Evolutionary conservation across 1,284 basidiomycete genomes (phyloP), one percentile per base, ranked within the genome.

Genomic region (Pascua guehoae): DNA sequence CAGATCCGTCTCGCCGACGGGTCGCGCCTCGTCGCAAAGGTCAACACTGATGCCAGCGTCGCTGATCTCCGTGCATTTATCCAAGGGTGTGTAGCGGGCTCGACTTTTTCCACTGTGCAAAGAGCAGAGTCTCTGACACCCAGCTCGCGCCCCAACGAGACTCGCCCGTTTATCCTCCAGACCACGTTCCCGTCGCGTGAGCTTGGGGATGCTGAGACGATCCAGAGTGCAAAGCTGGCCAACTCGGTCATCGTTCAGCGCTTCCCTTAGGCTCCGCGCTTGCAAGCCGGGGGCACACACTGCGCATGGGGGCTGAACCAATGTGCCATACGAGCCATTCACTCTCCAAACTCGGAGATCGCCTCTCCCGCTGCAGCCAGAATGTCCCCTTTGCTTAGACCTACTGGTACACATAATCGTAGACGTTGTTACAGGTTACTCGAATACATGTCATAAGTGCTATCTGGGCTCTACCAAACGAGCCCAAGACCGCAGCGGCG

Each of bases 31-130:
- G 88, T 92, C 3, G 87, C 84, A 47, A 81, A 89, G 53, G 89
- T 98, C 87, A 98, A 98, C 76, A 80, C 93, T 55, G 87, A 86
- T 11, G 92, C 98, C 71, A 98, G 91, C 0, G 85, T 98, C 9
- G 83, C 82, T 10, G 92, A 98, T 68, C 82, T 98, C 49, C 81
- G 92, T 52, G 84, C 82, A 65, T 91, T 91, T 72, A 91, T 98
- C 79, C 24, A 32, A 32, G 24, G 24, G 24, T 32, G 7, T 7
- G 24, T 32, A 32, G 3, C 24, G 24, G n/a, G n/a, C n/a, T n/a
- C 24, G 24, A 32, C 24, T 32, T 32, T 3, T 7, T 32, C 24
- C 24, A 32, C 24, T 7, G 7, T 32, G 24, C 24, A 32, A 32
- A 32, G 24, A 32, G 24, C 24, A 32, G 24, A 32, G 24, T 4